Conservation (phyloP, 345 rosid genomes). For the Zanthoxylum bungeanum region DNA sequence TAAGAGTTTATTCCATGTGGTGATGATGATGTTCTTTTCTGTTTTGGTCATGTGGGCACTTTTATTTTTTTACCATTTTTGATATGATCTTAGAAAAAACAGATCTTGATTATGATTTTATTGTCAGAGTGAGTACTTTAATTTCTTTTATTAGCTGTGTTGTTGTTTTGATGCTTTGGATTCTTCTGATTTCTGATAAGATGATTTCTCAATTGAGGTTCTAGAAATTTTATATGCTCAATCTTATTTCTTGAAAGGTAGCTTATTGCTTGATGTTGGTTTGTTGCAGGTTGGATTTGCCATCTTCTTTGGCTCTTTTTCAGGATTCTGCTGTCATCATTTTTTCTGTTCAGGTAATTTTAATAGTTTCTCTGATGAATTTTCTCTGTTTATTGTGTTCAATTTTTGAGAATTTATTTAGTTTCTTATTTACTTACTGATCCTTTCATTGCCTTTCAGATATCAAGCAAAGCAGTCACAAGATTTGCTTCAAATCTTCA, state of each 20-base stretch:
- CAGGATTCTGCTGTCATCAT: constrained; percentile 2
- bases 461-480: constrained; percentile 7
- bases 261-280: constrained; percentile 4
- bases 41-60: constrained; percentile 3
- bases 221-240: neutral
- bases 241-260: neutral
- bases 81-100: neutral
- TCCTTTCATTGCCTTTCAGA: constrained; percentile 14
- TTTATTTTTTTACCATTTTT: neutral
- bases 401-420: neutral
- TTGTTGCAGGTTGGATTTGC: constrained; percentile 14
- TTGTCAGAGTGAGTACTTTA: neutral
- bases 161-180: neutral
- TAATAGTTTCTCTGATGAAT: neutral
- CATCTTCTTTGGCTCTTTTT: neutral
- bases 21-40: neutral
- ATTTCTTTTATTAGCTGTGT: neutral
- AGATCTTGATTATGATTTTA: constrained; percentile 8
- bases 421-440: neutral
- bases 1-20: neutral
- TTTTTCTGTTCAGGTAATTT: constrained; percentile 15
- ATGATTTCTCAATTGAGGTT: neutral
- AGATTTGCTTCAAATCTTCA: neutral
- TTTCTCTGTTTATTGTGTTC: neutral
- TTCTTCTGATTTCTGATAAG: neutral